Evolutionary conservation across 148 eudicot species (phyloP), one percentile per base, ranked within the genome.

Genomic region (Bassia scoparia): DNA sequence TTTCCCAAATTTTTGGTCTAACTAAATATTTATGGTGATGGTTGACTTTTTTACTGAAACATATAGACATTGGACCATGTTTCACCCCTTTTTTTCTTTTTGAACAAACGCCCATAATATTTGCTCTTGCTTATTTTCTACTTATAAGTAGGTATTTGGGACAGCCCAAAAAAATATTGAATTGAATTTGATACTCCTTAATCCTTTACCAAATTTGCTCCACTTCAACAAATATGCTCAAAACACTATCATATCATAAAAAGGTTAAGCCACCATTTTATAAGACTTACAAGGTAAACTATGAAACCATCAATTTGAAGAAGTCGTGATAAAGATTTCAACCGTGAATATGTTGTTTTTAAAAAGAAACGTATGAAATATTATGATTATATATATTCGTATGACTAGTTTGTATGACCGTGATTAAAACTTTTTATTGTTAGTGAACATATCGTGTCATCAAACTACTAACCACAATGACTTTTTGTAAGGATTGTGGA

Each of bases 221-320:
- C 68, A 73, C 69, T 73, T 73, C 69, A 73, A 61, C 76, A 73
- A 73, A 73, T 52, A 16, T 65, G 68, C 48, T 5, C 14, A 63
- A 2, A 50, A 37, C 70, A 55, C 60, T 35, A 66, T 38, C n/a
- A 55, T 37, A 26, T 26, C n/a, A 44, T 2, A 43, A 7, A 37
- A 30, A 26, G 13, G 17, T 49, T 52, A 69, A 49, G 30, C 44
- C 14, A 52, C 17, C 31, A 68, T 53, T 15, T 18, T 14, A 23
- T 3, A 23, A 29, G 13, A 34, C 46, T 55, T 35, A 37, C 5
- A 56, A 70, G 24, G 61, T 20, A 33, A 59, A 59, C 62, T 29
- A 59, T 24, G 29, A 49, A 15, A 49, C 21, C 18, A 49, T 49
- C 53, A 49, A 49, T 5, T 48, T 48, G 52, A 48, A 48, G 20